Percentiles rank a stretch among this genome's conserved stretches.
Conservation (phyloP, 345 rosid genomes). For the Eutrema yunnanense region DNA sequence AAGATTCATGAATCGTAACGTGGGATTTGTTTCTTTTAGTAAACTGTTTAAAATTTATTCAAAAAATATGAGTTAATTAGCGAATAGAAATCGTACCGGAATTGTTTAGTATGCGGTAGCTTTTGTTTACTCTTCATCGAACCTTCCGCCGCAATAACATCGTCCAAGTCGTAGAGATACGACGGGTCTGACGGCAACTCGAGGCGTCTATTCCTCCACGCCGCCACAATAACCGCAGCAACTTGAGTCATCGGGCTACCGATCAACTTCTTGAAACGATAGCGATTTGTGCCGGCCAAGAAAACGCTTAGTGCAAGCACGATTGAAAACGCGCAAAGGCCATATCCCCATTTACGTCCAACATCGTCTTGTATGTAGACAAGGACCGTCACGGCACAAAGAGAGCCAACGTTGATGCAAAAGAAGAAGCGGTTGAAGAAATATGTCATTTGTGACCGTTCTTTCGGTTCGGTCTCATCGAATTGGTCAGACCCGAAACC, state of each 20-base stretch:
- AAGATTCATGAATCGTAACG: not conserved
- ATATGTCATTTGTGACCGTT: constrained; percentile 55
- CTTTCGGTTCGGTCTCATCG: constrained; percentile 62
- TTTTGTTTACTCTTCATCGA: constrained; percentile 57
- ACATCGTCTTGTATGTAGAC: constrained; percentile 83
- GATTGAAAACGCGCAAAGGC: constrained; percentile 72
- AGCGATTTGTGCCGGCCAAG: constrained; percentile 68
- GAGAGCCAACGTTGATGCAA: constrained; percentile 77
- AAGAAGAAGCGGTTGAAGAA: constrained; percentile 98
- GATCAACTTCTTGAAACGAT: constrained; percentile 74
- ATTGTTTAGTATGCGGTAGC: constrained; percentile 66
- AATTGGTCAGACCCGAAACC: constrained; percentile 98
- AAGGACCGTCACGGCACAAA: constrained; percentile 73
- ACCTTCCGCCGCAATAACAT: constrained; percentile 37
- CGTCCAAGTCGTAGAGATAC: constrained; percentile 50
- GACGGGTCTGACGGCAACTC: constrained; percentile 59
- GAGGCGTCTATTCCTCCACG: constrained; percentile 57
- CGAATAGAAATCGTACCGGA: constrained; percentile 46
- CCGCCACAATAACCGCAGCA: constrained; percentile 54
- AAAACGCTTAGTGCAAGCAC: constrained; percentile 48
- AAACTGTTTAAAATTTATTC: not conserved
- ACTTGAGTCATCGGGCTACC: constrained; percentile 97
- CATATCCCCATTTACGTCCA: constrained; percentile 91
- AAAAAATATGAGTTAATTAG: not conserved
- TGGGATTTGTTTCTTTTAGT: not conserved